Evolutionary conservation across 257 asterid genomes (phyloP).

Genomic region (Petrea volubilis): DNA sequence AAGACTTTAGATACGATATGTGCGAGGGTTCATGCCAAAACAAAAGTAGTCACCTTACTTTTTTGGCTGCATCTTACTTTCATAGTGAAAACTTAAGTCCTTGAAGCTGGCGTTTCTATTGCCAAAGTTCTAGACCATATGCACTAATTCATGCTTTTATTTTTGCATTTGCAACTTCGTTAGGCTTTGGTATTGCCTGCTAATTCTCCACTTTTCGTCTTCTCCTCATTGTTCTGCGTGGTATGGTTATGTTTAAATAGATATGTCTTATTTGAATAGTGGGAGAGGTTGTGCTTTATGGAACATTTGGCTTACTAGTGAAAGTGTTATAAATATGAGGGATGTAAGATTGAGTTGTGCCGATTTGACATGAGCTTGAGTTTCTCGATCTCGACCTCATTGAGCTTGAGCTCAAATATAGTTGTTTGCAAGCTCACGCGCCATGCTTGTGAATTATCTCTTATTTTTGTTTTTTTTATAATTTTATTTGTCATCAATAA

Average conservation of each 20-base stretch:
- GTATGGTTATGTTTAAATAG: not conserved
- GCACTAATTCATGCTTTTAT: too few species aligned
- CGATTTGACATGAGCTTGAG: too few species aligned
- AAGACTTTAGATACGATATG: not conserved
- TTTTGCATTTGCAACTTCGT: too few species aligned
- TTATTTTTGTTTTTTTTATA: too few species aligned
- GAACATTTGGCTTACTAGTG: not conserved
- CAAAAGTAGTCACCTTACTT: conserved; percentile 2
- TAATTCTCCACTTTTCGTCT: not conserved
- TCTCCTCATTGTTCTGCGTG: not conserved
- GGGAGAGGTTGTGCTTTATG: not conserved
- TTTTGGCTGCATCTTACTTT: conserved; percentile 8
- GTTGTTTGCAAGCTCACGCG: too few species aligned
- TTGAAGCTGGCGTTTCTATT: not conserved
- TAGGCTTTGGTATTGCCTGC: conserved; percentile 17
- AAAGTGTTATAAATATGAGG: not conserved
- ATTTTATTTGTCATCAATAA: too few species aligned
- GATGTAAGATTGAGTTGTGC: too few species aligned
- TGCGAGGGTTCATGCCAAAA: not conserved
- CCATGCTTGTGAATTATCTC: too few species aligned
- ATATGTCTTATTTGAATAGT: not conserved
- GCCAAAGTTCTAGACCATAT: not conserved
- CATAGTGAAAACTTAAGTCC: not conserved
- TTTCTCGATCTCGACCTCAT: too few species aligned
- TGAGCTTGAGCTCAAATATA: too few species aligned